Percentiles rank a stretch among this genome's conserved stretches.
These are phyloP conservation scores for Cerioporus squamosus DNA, from an alignment of 1,284 basidiomycete genomes.

Conservation along the genomic window DNA sequence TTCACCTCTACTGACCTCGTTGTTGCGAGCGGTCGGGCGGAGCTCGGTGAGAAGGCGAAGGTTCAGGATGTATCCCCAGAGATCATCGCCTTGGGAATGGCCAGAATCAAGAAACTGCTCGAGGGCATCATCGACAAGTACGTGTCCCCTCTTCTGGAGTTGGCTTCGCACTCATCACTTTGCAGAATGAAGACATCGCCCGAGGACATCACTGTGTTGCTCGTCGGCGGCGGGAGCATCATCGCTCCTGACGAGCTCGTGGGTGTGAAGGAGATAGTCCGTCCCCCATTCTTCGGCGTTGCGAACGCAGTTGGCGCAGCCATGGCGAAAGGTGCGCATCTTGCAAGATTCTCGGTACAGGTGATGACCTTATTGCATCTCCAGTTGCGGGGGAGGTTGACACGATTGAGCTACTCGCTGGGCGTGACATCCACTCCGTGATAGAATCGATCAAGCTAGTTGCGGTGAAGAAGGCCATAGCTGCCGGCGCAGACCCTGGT, in stretches of 20 bases:
- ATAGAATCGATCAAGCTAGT: slow-evolving; percentile 45
- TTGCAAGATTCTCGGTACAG: no score
- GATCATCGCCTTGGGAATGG: slow-evolving; percentile 38
- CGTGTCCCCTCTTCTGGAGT: background rate
- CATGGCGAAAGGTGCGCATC: slow-evolving; percentile 43
- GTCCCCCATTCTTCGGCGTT: slow-evolving; percentile 52
- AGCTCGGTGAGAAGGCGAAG: slow-evolving; percentile 42
- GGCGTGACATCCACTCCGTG: slow-evolving; percentile 44
- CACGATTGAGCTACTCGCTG: slow-evolving; percentile 47
- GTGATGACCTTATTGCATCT: background rate
- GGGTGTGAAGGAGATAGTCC: slow-evolving; percentile 52
- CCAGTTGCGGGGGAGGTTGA: slow-evolving; percentile 40
- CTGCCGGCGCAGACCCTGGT: slow-evolving; percentile 46
- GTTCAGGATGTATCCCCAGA: slow-evolving; percentile 37
- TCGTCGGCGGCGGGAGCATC: slow-evolving; percentile 58
- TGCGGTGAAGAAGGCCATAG: slow-evolving; percentile 49
- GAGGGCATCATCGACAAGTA: slow-evolving; percentile 45
- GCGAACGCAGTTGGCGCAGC: slow-evolving; percentile 64
- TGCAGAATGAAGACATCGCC: slow-evolving; percentile 60
- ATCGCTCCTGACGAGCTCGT: slow-evolving; percentile 46
- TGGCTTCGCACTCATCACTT: background rate
- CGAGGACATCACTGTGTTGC: slow-evolving; percentile 48
- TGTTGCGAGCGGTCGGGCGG: slow-evolving; percentile 41
- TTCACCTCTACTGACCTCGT: slow-evolving; percentile 59
- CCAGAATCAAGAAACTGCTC: slow-evolving; percentile 50